phyloP scores from a whole-genome alignment of 148 eudicot species.

The Rhododendron kiyosumense region DNA sequence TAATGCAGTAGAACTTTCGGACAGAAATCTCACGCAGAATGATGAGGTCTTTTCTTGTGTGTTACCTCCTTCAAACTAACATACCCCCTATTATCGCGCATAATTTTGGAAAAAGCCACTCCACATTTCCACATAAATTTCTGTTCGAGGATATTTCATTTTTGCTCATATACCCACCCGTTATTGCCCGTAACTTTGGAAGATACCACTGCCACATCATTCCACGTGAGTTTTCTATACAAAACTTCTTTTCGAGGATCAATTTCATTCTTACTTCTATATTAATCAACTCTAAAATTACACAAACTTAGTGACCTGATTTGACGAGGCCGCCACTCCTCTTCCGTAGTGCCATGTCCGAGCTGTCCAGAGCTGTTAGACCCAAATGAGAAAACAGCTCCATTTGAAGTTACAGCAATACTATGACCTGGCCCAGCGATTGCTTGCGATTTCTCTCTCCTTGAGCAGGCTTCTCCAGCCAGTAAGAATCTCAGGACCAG shows the following conservation, averaged over 20 bases:
- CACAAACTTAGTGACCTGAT: conserved; percentile 52
- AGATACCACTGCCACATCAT: background rate
- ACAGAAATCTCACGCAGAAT: background rate
- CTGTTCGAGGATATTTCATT: background rate
- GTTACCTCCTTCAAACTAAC: background rate
- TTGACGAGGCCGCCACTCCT: conserved; percentile 67
- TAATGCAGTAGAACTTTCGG: background rate
- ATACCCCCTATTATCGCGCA: background rate
- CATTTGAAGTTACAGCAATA: conserved; percentile 70
- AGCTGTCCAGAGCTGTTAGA: conserved; percentile 89
- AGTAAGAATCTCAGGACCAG: conserved; percentile 75
- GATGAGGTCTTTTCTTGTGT: background rate
- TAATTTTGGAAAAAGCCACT: background rate
- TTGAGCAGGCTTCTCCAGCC: conserved; percentile 75
- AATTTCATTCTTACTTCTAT: background rate
- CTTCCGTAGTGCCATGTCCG: conserved; percentile 73
- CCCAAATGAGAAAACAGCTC: conserved; percentile 82
- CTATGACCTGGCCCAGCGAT: conserved; percentile 94
- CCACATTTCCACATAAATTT: background rate
- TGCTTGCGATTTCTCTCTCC: conserved; percentile 88
- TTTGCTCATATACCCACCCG: background rate
- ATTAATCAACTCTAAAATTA: background rate
- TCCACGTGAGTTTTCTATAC: background rate
- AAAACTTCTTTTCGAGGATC: background rate
- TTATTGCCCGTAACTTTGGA: background rate